These are phyloP conservation scores for Penicillium janthinellum DNA, from an alignment of 2,329 filamentous ascomycete species.

Conservation along the genomic window DNA sequence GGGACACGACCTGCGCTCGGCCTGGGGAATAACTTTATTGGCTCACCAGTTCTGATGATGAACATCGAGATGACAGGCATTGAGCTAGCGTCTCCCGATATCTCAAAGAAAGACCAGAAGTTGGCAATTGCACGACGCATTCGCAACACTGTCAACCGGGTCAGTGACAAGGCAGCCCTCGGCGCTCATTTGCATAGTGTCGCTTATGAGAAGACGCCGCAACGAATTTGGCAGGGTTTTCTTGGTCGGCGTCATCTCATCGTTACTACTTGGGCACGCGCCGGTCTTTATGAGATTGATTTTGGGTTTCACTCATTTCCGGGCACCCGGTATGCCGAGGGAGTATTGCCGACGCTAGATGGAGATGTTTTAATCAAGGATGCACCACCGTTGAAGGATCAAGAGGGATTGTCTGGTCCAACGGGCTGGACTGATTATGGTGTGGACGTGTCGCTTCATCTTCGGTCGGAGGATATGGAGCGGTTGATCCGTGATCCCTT, in stretches of 20 bases:
- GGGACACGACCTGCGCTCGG: conserved; percentile 11
- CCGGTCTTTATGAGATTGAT: conserved; percentile 19
- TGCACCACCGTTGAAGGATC: conserved; percentile 12
- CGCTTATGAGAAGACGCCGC: conserved; percentile 16
- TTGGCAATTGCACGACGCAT: conserved; percentile 9
- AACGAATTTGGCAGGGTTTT: conserved; percentile 22
- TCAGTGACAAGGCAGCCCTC: conserved; percentile 10
- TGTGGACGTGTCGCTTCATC: conserved; percentile 24
- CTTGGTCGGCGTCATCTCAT: conserved; percentile 18
- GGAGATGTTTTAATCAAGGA: conserved; percentile 26
- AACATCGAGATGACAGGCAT: conserved; percentile 18
- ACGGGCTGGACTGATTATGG: conserved; percentile 22
- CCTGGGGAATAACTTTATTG: conserved; percentile 12
- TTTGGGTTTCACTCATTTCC: conserved; percentile 14
- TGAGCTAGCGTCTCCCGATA: conserved; percentile 7
- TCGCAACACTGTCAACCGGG: conserved; percentile 14
- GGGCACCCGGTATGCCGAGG: conserved; percentile 23
- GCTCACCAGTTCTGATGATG: conserved; percentile 15
- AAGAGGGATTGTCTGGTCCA: neutral
- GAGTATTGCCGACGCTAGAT: conserved; percentile 21
- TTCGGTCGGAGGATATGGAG: conserved; percentile 25
- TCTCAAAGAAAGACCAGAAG: neutral
- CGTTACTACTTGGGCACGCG: conserved; percentile 20
- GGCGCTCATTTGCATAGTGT: conserved; percentile 16
- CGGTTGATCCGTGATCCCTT: conserved; percentile 23